These are phyloP conservation scores for Trypanosoma cruzi DNA, from an alignment of 208 protist species.

Conservation along the genomic window DNA sequence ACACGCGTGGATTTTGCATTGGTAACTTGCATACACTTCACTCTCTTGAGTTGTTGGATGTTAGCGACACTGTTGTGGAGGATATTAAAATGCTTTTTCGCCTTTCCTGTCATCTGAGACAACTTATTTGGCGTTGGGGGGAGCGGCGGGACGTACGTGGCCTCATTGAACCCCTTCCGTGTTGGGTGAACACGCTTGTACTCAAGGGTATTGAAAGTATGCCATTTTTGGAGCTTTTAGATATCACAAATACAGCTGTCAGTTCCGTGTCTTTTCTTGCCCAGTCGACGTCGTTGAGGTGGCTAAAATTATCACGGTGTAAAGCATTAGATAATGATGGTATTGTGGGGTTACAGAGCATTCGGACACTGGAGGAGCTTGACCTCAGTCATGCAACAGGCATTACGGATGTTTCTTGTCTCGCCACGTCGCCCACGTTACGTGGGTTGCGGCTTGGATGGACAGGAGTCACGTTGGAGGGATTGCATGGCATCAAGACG, in stretches of 20 bases:
- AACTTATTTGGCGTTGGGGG: conserved; percentile 69
- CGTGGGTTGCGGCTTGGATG: conserved; percentile 40
- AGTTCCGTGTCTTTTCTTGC: conserved; percentile 49
- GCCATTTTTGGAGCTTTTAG: conserved; percentile 39
- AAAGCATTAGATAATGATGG: conserved; percentile 35
- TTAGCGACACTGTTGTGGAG: conserved; percentile 77
- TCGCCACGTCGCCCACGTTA: conserved; percentile 39
- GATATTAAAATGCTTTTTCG: conserved; percentile 48
- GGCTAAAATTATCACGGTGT: conserved; percentile 43
- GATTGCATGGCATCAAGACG: conserved; percentile 32
- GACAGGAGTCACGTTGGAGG: conserved; percentile 43
- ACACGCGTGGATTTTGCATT: conserved; percentile 55
- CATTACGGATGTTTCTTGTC: conserved; percentile 49
- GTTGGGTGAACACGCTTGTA: conserved; percentile 54
- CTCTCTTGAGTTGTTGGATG: conserved; percentile 51
- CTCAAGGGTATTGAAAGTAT: conserved; percentile 36
- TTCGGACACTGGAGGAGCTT: conserved; percentile 40
- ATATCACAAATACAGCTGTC: conserved; percentile 51
- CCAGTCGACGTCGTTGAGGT: conserved; percentile 30
- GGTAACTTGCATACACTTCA: conserved; percentile 48
- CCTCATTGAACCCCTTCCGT: conserved; percentile 41
- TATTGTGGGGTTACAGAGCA: conserved; percentile 23
- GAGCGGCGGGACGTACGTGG: conserved; percentile 56
- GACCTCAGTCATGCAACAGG: conserved; percentile 48
- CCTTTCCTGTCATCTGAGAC: conserved; percentile 36